Base-by-base conservation (phyloP, 2,329 filamentous ascomycete genomes). In the Exophiala mesophila region DNA sequence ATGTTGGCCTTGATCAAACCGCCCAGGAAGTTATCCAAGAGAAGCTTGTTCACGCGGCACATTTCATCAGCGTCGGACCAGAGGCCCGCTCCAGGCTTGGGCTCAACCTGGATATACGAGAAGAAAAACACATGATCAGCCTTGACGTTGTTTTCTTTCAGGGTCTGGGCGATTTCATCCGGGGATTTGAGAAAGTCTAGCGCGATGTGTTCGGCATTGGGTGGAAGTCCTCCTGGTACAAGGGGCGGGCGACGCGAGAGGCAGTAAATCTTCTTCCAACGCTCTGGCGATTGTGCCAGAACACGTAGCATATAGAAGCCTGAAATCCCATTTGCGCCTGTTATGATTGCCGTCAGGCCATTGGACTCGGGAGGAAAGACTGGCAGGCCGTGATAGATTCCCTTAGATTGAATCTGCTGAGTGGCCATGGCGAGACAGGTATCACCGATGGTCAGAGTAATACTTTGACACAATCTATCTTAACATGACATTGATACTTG, bases 241-340 rank as follows among this genome's bases (percentile, higher is more conserved):
- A 65, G 59, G 1, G 72, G 72, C 3, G 71, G 67, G 2, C 71
- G 61, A 5, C 71, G 56, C 2, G 66, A 71, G 2, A 74, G 56
- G 36, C 67, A 67, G 55, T 72, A 74, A 33, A 77, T 69, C 47
- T 74, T 74, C 5, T 55, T 63, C 73, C 73, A 76, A 39, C 72
- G 63, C 32, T 68, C 45, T 0, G 72, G 70, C 6, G 61, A 58
- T 30, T 71, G 61, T 7, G 63, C 59, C 2, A 77, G 63, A 1
- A 69, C 72, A 4, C 66, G 67, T 23, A 76, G 57, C 63, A 73
- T 74, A 52, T 74, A 65, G 47, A 69, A 64, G 1, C 73, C 73
- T 0, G 70, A 73, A 15, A 76, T 71, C 4, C 72, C 74, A 61
- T 74, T 76, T 30, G 71, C 69, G 6, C 73, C 73, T 0, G 71